Evolutionary conservation across 768 basidiomycete species (phyloP), one percentile per base, ranked within the genome.

Genomic region (Termitomyces sp.): DNA sequence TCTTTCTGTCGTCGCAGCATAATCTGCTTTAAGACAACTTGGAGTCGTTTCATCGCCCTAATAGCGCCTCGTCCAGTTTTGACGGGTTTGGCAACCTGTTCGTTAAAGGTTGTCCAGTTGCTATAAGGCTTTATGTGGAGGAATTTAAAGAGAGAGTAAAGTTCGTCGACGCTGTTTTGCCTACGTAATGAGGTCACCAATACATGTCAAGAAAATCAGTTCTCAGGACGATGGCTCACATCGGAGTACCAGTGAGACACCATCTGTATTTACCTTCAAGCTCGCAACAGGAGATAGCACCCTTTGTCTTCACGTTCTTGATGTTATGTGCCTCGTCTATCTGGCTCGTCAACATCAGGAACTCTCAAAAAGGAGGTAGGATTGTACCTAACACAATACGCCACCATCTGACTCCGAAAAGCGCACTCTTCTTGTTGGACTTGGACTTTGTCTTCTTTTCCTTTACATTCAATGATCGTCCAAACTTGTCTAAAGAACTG

Each of bases 281-380:
- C 6, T 77, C 87, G 57, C 83, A 89, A 57, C 91, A 92, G 0
- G 90, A 93, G 37, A 85, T 74, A 2, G 91, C 84, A 30, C 81
- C 81, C 64, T 92, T 89, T 0, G 87, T 90, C 35, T 77, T 85
- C 48, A 82, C 77, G 64, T 94, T 93, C 76, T 95, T 96, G 74
- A 97, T 96, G 62, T 88, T 90, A 66, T 97, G 94, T 0, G 94
- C 94, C 65, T 97, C 93, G 64, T 97, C 94, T 90, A 50, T n/a
- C 17, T 6, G 51, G 26, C 4, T 52, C 12, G 17, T 22, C 30
- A 15, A 43, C 40, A 9, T 40, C 10, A 15, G 2, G 9, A 24
- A 15, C 26, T 9, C 37, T 44, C n/a, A n/a, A 48, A 32, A 44
- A n/a, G 10, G 42, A 37, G 19, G 45, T 60, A 68, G 22, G 12